Conservation (phyloP, 2,329 filamentous ascomycete genomes). For the Monosporascus sp. region DNA sequence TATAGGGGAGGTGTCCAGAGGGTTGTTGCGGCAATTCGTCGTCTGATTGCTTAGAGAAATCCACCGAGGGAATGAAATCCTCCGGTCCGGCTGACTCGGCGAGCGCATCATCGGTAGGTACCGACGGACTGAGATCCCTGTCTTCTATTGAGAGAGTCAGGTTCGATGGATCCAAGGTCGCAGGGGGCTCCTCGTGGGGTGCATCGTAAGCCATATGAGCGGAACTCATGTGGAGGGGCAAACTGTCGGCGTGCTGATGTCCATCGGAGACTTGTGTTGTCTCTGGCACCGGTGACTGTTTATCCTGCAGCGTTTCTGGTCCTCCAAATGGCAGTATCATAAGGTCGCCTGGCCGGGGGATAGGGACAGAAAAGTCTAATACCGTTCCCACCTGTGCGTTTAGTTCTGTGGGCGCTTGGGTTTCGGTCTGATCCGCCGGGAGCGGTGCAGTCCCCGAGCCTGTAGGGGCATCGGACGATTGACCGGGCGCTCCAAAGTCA, state of each 20-base stretch:
- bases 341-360: not conserved
- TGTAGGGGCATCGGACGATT: not conserved
- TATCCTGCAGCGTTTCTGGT: not conserved
- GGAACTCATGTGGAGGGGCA: conserved; percentile 2
- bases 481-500: not conserved
- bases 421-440: not conserved
- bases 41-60: conserved; percentile 4
- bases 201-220: conserved; percentile 7
- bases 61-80: conserved; percentile 2
- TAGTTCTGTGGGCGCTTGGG: not conserved
- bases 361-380: conserved; percentile 5
- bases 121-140: conserved; percentile 19
- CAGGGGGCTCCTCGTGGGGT: conserved; percentile 19
- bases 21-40: conserved; percentile 14
- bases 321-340: not conserved
- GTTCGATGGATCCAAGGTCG: conserved; percentile 24
- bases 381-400: not conserved
- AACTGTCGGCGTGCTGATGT: not conserved
- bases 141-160: conserved; percentile 27
- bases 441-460: not conserved
- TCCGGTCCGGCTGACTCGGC: conserved; percentile 8
- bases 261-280: not conserved
- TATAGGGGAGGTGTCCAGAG: conserved; percentile 17
- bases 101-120: conserved; percentile 20
- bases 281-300: not conserved